A percentile compares a stretch with the other conserved stretches of the same genome.
These are phyloP conservation scores for Fusarium decemcellulare DNA, from an alignment of 2,329 filamentous ascomycete genomes.

Conservation along the genomic window DNA sequence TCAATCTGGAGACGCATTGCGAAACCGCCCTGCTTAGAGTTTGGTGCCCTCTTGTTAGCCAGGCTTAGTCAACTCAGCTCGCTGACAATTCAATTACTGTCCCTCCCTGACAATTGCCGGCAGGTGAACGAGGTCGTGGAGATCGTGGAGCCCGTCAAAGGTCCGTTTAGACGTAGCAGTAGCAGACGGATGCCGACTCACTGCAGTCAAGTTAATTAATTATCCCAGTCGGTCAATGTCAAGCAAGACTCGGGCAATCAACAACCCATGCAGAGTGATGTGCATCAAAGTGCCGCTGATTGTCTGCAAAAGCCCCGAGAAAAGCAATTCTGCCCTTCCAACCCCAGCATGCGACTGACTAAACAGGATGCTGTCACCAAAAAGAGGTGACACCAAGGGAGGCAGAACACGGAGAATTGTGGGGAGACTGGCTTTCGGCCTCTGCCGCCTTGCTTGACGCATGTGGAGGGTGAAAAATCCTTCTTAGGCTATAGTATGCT, in stretches of 20 bases:
- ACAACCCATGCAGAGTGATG: not conserved
- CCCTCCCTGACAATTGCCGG: not conserved
- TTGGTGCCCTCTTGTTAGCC: not conserved
- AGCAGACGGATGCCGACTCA: constrained; percentile 21
- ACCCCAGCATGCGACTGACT: not conserved
- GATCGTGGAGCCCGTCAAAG: not conserved
- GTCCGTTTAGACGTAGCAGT: not conserved
- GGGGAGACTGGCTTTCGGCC: constrained; percentile 22
- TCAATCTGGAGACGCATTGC: constrained; percentile 12
- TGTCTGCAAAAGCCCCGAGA: constrained; percentile 37
- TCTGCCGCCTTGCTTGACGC: constrained; percentile 26
- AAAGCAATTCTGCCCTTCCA: constrained; percentile 31
- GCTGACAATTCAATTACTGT: not conserved
- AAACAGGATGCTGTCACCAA: not conserved
- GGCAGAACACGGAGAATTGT: constrained; percentile 21
- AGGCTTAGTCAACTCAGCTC: constrained; percentile 4
- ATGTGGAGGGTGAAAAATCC: constrained; percentile 40
- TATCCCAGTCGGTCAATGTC: not conserved
- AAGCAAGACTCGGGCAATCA: not conserved
- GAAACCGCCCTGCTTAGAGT: constrained; percentile 9
- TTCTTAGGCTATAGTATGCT: constrained; percentile 48
- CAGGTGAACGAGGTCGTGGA: not conserved
- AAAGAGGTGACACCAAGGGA: constrained; percentile 15
- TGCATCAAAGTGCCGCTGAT: constrained; percentile 18
- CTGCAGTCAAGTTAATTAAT: constrained; percentile 6